These are phyloP conservation scores for Microbotryum scabiosae DNA, from an alignment of 1,284 basidiomycete species.

Conservation along the genomic window DNA sequence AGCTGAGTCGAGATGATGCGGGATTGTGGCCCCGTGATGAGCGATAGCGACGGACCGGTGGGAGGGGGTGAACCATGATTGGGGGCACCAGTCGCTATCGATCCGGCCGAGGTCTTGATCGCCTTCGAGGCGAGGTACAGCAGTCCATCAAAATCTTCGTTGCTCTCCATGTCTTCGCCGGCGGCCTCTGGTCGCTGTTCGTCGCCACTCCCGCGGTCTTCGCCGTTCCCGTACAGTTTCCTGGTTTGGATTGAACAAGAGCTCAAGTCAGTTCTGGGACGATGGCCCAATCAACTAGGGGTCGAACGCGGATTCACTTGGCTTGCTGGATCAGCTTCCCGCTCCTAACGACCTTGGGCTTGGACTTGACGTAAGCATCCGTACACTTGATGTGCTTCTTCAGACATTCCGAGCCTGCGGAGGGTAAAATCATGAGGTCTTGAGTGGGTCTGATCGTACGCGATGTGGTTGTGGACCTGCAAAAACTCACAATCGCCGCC, in stretches of 20 bases:
- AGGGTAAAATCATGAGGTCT: neutral
- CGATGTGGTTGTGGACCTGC: neutral
- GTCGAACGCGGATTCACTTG: slow-evolving; percentile 11
- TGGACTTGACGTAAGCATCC: slow-evolving; percentile 23
- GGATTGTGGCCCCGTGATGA: no score
- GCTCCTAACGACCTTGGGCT: slow-evolving; percentile 22
- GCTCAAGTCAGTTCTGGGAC: no score
- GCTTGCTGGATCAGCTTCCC: slow-evolving; percentile 28
- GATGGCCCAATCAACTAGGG: neutral
- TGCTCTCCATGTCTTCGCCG: no score
- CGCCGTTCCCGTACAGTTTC: slow-evolving; percentile 8
- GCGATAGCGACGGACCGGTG: no score
- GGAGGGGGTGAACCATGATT: no score
- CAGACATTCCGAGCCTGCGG: neutral
- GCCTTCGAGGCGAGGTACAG: no score
- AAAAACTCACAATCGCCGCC: slow-evolving; percentile 18
- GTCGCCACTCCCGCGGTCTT: neutral
- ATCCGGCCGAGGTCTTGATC: no score
- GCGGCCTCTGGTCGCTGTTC: neutral
- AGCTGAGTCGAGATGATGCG: no score
- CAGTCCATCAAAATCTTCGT: no score
- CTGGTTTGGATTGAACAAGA: neutral
- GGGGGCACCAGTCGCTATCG: no score
- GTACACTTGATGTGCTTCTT: slow-evolving; percentile 14
- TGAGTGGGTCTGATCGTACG: neutral